Base-by-base conservation (phyloP, 495 filamentous ascomycete genomes). In the Aspergillus saccharolyticus region DNA sequence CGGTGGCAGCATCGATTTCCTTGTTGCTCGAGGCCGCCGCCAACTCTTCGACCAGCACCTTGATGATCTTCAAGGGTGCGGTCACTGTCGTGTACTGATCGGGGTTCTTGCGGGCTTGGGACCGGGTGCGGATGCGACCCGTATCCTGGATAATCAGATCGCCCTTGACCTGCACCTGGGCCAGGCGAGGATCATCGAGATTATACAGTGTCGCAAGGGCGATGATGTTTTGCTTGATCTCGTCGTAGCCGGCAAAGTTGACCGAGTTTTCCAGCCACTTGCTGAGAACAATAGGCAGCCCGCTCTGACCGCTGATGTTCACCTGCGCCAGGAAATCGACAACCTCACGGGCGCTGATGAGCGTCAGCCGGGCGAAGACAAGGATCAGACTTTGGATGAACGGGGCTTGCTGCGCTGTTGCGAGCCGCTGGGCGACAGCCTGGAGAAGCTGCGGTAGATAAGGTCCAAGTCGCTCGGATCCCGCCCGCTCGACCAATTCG, bases 231-330 rank as follows among this genome's bases (percentile, higher is more conserved):
- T 96, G 91, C 63, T 91, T 79, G 64, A 96, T 97, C 69, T 96
- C 92, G 63, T 97, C 91, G 63, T 97, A 98, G 18, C 94, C 94
- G 8, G 90, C 89, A 71, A 98, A 97, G 68, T 87, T 96, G 72
- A 94, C 82, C 3, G 91, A 96, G 70, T 97, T 94, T 71, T 96
- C 93, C 0, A 97, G 79, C 94, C 94, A 98, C 71, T 97, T 97
- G 72, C 84, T 79, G 59, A 98, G 72, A 15, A 98, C 94, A 2
- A 97, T 85, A 52, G 90, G 82, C 8, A 98, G 77, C 14, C 94
- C 94, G 64, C 80, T 96, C 55, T 77, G 66, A 1, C 76, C 75
- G 25, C 82, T 81, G 55, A 98, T 83, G 60, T 90, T 81, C 49
- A 96, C 86, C 55, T 90, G 85, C 21, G 86, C 85, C 39, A 98